A percentile compares a stretch with the other conserved stretches of the same genome.
Conservation (phyloP, 768 basidiomycete species). For the Suillus clintonianus region DNA sequence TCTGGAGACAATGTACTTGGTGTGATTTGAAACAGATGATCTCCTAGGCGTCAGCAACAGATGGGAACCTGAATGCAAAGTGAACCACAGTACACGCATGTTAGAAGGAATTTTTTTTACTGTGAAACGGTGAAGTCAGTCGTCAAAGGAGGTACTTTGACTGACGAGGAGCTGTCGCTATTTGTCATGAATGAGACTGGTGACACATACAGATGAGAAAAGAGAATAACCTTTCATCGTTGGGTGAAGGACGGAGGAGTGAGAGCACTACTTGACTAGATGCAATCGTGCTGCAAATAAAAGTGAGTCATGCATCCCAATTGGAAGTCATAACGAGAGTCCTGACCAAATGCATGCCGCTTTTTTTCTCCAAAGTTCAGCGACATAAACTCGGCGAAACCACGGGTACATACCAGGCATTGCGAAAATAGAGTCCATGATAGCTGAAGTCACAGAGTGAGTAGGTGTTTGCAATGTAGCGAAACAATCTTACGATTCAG, state of each 20-base stretch:
- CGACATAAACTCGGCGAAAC: not conserved
- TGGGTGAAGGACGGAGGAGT: not conserved
- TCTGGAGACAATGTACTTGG: not conserved
- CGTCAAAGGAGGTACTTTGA: not conserved
- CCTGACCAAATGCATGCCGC: constrained; percentile 1
- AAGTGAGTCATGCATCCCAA: not conserved
- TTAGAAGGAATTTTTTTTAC: not conserved
- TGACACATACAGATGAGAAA: not conserved
- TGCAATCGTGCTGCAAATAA: not conserved
- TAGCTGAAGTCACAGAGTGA: not conserved
- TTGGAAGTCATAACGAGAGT: not conserved
- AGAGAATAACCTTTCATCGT: not conserved
- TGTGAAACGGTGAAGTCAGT: not conserved
- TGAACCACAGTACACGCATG: not conserved
- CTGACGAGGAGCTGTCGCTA: not conserved
- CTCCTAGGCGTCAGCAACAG: not conserved
- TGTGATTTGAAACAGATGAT: not conserved
- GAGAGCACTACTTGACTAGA: not conserved
- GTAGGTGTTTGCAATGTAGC: not conserved
- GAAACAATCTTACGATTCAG: not conserved
- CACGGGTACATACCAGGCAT: not conserved
- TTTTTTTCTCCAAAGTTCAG: not conserved
- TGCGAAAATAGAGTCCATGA: not conserved
- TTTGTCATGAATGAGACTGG: not conserved
- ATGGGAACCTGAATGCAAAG: not conserved